Evolutionary conservation across 495 filamentous ascomycete genomes (phyloP), one percentile per base, ranked within the genome.

Genomic region (Neurospora pannonica): DNA sequence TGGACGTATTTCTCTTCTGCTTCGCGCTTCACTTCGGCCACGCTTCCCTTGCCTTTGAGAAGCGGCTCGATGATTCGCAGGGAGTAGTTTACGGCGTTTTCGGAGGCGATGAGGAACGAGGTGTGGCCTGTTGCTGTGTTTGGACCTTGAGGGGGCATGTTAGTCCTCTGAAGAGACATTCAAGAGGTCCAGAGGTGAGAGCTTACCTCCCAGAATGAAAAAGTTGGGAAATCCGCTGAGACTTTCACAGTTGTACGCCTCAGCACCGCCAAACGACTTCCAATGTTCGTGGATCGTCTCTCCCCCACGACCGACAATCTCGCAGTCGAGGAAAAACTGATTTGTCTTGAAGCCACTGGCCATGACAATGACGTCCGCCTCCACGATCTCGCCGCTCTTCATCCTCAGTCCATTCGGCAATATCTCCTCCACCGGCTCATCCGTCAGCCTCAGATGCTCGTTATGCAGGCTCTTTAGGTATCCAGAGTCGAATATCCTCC

Each of bases 171-270:
- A 62, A 11, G 6, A 54, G 46, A 54, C 5, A 5, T 13, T 24
- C 10, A 54, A 54, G 46, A 28, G 43, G 38, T 19, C 17, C 34
- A 21, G 17, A 11, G 70, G 17, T 21, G 36, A 67, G 4, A 24
- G 48, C 75, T 67, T 43, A 78, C 77, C 82, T 31, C 76, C 74
- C 1, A 84, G 38, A 38, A 86, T 62, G 5, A 81, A 84, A 70
- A 86, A 81, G 72, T 86, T 86, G 10, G 85, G 84, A 72, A 84
- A 86, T n/a, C 80, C 79, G 74, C 77, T 77, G 9, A 86, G 60
- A 19, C 72, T 73, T 1, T 78, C 76, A 7, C 76, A 80, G 43
- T 82, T 76, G 76, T 86, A 86, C 21, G 84, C 84, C 70, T 80
- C 81, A 15, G 82, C 77, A 2, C 84, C 85, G 9, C 79, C 76